Percentiles rank a stretch among this genome's conserved stretches.
phyloP scores from a whole-genome alignment of 1,284 basidiomycete genomes.

The Malassezia cuniculi region DNA sequence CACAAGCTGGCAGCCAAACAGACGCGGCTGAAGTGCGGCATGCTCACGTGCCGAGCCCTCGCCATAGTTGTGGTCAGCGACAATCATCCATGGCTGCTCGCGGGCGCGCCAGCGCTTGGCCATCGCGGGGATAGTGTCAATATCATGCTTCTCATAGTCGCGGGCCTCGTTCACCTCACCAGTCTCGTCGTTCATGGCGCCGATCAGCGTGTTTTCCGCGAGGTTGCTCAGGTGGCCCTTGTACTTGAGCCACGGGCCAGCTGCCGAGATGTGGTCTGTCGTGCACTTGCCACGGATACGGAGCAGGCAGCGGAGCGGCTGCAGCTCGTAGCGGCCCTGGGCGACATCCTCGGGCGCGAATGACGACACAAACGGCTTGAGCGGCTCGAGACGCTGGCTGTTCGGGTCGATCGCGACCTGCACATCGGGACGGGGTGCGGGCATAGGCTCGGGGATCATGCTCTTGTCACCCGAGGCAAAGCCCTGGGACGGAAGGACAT shows the following conservation, averaged over 20 bases:
- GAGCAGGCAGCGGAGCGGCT: conserved; percentile 59
- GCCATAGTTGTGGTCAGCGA: conserved; percentile 78
- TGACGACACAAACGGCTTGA: conserved; percentile 72
- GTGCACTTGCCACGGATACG: conserved; percentile 93
- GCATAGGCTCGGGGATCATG: conserved; percentile 67
- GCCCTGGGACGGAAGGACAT: conserved; percentile 69
- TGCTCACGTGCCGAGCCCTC: conserved; percentile 98
- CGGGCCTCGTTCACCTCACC: conserved; percentile 47
- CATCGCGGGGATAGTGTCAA: conserved; percentile 39
- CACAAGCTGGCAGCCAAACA: conserved; percentile 58
- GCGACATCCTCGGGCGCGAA: conserved; percentile 49
- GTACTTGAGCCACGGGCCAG: conserved; percentile 78
- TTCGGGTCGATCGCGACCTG: conserved; percentile 56
- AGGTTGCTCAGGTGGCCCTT: conserved; percentile 85
- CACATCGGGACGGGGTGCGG: conserved; percentile 56
- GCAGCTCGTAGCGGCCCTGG: conserved; percentile 58
- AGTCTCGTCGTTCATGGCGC: conserved; percentile 46
- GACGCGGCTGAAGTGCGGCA: conserved; percentile 88
- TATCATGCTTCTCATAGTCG: conserved; percentile 23
- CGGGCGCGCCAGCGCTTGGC: conserved; percentile 38
- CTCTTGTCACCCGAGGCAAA: conserved; percentile 65
- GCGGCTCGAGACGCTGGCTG: conserved; percentile 59
- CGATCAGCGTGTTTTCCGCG: conserved; percentile 68
- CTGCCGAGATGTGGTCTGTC: conserved; percentile 55
- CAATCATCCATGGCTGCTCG: conserved; percentile 63